Conservation (phyloP, 1,284 basidiomycete species). For the Cryptococcus depauperatus region DNA sequence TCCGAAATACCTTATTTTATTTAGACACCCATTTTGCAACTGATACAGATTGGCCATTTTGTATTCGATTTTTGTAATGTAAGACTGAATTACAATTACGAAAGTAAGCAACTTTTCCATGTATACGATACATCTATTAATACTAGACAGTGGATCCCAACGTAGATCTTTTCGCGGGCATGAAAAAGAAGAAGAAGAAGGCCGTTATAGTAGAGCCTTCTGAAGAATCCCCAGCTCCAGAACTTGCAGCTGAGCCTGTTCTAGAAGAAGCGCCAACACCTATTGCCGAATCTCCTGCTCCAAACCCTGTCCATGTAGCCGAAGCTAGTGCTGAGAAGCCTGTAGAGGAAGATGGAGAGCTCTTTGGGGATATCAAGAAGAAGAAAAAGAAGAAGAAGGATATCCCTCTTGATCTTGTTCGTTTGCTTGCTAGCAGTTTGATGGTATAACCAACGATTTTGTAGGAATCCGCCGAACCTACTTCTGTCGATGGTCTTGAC, state of each 20-base stretch:
- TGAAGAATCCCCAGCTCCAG: slow-evolving; percentile 33
- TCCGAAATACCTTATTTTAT: slow-evolving; percentile 6
- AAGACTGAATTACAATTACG: too few relatives aligned
- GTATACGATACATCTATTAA: too few relatives aligned
- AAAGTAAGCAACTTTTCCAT: too few relatives aligned
- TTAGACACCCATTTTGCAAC: background rate
- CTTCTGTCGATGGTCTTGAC: slow-evolving; percentile 45
- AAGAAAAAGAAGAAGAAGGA: slow-evolving; percentile 50
- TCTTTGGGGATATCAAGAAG: slow-evolving; percentile 52
- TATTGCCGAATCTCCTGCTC: slow-evolving; percentile 19
- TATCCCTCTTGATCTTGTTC: slow-evolving; percentile 40
- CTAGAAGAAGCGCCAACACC: slow-evolving; percentile 27
- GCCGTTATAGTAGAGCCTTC: slow-evolving; percentile 41
- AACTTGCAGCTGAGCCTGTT: slow-evolving; percentile 13
- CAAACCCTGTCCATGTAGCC: slow-evolving; percentile 9
- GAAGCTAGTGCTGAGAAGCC: slow-evolving; percentile 19
- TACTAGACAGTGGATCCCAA: slow-evolving; percentile 45
- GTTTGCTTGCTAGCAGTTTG: slow-evolving; percentile 2
- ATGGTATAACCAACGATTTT: background rate
- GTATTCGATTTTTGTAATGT: too few relatives aligned
- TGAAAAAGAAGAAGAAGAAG: slow-evolving; percentile 52
- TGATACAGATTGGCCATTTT: background rate
- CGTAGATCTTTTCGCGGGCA: slow-evolving; percentile 48
- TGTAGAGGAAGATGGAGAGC: slow-evolving; percentile 30
- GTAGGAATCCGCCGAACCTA: slow-evolving; percentile 20